Evolutionary conservation across 2,329 filamentous ascomycete genomes (phyloP), one percentile per base, ranked within the genome.

Genomic region (Diaporthe sp.): DNA sequence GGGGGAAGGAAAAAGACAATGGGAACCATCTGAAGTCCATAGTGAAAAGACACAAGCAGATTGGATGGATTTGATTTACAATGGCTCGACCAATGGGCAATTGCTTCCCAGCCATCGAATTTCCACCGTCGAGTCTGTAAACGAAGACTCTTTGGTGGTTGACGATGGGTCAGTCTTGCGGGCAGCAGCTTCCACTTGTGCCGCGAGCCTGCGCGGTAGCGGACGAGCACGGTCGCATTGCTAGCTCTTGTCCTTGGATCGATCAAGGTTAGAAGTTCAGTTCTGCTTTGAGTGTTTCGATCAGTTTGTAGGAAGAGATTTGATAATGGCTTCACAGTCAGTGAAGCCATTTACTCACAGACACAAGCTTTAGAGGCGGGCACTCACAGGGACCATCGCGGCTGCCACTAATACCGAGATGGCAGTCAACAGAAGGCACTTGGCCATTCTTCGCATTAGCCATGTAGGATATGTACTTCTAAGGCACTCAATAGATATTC

Each of bases 401-500:
- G 30, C 63, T 68, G 32, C 47, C 32, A 30, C 25, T 37, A 4
- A 0, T 15, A 37, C 25, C 27, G 22, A 17, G 50, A 3, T 9
- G 13, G 12, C n/a, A 25, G 3, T 25, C 22, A 51, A n/a, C 17
- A 3, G 30, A 37, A 9, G 22, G 39, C 9, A 5, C 17, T n/a
- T 15, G 42, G 59, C 22, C 17, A 32, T 8, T 35, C 50, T 2
- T 35, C 17, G 27, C 30, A 19, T 2, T 25, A 44, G 25, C 2
- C 44, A 7, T 47, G 13, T 1, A 12, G 1, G 4, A 37, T 0
- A 5, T 10, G 1, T 5, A 12, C 4, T 3, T 35, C 4, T 2
- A 22, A 7, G 7, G 1, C 13, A 25, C 2, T 27, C 30, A 12
- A 51, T 2, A 37, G 7, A 35, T 12, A 25, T 4, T 22, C 44